Base-by-base conservation (phyloP, 495 filamentous ascomycete species). In the Penicillium riverlandense region DNA sequence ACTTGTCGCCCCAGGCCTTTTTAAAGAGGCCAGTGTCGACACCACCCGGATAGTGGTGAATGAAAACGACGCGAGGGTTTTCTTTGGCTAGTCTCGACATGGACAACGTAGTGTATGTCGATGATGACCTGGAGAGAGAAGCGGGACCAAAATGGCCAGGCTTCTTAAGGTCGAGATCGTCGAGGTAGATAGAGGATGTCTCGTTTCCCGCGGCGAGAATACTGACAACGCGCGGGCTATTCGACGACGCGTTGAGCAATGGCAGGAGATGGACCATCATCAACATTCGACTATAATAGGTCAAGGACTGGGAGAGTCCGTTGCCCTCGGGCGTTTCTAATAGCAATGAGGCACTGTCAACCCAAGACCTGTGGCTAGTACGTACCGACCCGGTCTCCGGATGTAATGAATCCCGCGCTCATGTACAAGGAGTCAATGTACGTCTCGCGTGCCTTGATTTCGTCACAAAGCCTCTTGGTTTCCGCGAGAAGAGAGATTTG, bases 401-500 rank as follows among this genome's bases (percentile, higher is more conserved):
- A 59, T 10, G 65, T 55, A 6, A 62, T 59, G 50, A 61, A 70
- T 2, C 66, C 66, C 13, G 63, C 49, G 8, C 59, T 61, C 12
- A 69, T 49, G 45, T 66, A 66, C n/a, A 70, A 44, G 10, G 63
- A 27, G 41, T 66, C 66, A 42, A 69, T 35, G 11, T 35, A 36
- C 2, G 51, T 45, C 45, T 70, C 65, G 12, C 36, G 48, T 15
- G 29, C 34, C 44, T 55, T 53, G 46, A 66, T 61, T n/a, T 48
- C 33, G 11, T 49, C 53, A 46, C 62, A 65, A 3, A 68, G 42
- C 13, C 61, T 48, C 44, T 50, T 60, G 1, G 41, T 47, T 13
- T 67, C 64, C 7, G 52, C 51, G 10, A 70, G 58, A 14, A 70
- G 62, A 15, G 62, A 51, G 42, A 70, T 38, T 44, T 70, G 55